Conservation (phyloP, 495 filamentous ascomycete genomes). For the Podospora fimiseda region DNA sequence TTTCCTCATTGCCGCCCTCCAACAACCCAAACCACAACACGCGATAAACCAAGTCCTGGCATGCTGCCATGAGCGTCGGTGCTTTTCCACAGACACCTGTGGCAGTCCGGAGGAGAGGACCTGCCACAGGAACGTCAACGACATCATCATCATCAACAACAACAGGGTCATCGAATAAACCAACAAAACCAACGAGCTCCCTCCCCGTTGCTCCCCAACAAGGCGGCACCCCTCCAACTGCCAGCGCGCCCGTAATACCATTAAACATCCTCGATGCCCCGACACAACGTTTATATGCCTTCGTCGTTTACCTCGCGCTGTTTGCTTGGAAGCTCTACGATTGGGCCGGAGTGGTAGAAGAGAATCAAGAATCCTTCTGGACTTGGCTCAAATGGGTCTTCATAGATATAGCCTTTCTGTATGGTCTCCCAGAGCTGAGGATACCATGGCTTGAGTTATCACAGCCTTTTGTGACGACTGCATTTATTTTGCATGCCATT, state of each 20-base stretch:
- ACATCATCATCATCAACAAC: conserved; percentile 2
- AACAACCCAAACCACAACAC: not conserved
- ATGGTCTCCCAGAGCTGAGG: conserved; percentile 70
- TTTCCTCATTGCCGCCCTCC: not conserved
- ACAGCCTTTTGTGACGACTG: conserved; percentile 55
- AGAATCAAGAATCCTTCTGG: conserved; percentile 74
- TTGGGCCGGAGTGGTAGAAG: conserved; percentile 63
- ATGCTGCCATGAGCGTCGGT: conserved; percentile 45
- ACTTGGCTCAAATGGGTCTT: conserved; percentile 88
- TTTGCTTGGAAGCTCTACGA: conserved; percentile 80
- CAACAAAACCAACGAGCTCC: conserved; percentile 1
- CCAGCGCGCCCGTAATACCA: conserved; percentile 62
- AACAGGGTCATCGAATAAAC: not conserved
- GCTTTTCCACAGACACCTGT: conserved; percentile 39
- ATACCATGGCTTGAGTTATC: conserved; percentile 96
- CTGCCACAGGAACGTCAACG: conserved; percentile 5
- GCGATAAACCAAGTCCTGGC: not conserved
- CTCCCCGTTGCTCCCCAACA: conserved; percentile 36
- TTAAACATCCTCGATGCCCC: conserved; percentile 73
- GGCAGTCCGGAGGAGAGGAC: conserved; percentile 17
- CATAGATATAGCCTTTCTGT: conserved; percentile 77
- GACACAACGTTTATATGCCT: conserved; percentile 77
- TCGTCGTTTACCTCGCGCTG: conserved; percentile 65
- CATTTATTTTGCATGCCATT: conserved; percentile 62
- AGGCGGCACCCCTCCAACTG: conserved; percentile 16